Conservation (phyloP, 345 rosid genomes). For the Boechera divaricarpa region DNA sequence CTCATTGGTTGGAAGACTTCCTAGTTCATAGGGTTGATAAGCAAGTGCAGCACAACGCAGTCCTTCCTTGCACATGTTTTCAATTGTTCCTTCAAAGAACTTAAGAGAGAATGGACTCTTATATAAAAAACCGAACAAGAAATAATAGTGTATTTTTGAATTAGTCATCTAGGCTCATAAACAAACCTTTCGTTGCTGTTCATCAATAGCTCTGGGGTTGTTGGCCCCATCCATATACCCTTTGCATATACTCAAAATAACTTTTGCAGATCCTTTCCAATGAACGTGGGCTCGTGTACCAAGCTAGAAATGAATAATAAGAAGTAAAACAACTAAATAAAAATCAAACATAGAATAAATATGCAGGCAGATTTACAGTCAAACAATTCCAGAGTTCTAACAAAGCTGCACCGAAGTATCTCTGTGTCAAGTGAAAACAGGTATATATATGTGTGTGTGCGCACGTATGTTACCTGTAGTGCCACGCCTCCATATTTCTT, state of each 20-base stretch:
- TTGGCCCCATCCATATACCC: slow-evolving; percentile 62
- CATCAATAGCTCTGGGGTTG: slow-evolving; percentile 54
- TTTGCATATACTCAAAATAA: slow-evolving; percentile 68
- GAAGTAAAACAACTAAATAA: slow-evolving; percentile 1
- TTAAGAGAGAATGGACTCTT: slow-evolving; percentile 41
- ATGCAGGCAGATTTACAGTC: background rate
- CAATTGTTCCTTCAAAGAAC: slow-evolving; percentile 56
- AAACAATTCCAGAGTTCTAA: background rate
- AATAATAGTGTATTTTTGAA: slow-evolving; percentile 2
- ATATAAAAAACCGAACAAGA: background rate
- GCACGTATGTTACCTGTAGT: slow-evolving; percentile 34
- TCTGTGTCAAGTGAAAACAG: background rate
- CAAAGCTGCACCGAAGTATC: background rate
- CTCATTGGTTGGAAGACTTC: slow-evolving; percentile 57
- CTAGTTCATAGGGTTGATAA: slow-evolving; percentile 56
- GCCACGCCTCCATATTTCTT: slow-evolving; percentile 96
- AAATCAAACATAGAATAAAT: slow-evolving; percentile 44
- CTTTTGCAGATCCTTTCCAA: slow-evolving; percentile 97
- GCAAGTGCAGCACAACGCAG: slow-evolving; percentile 92
- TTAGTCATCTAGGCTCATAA: background rate
- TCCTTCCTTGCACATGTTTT: slow-evolving; percentile 72
- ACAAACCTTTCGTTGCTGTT: slow-evolving; percentile 52
- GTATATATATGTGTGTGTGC: background rate
- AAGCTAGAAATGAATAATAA: slow-evolving; percentile 45
- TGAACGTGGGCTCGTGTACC: slow-evolving; percentile 63